Conservation (phyloP, 495 filamentous ascomycete species). For the Hypoxylon lenormandii region DNA sequence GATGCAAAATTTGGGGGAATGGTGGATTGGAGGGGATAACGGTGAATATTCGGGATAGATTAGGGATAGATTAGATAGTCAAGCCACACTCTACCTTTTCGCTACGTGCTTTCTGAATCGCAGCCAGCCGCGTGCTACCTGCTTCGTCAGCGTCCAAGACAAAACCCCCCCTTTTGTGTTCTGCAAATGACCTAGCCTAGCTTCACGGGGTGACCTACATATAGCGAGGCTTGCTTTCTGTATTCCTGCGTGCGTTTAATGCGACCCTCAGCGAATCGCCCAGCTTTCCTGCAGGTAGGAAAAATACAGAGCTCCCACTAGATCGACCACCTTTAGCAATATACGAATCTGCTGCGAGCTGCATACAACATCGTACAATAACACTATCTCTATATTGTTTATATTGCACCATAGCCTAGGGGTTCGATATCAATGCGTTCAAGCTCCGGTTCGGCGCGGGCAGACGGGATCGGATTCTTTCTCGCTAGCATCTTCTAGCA, state of each 20-base stretch:
- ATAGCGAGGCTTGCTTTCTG: slow-evolving; percentile 28
- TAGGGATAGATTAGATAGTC: slow-evolving; percentile 31
- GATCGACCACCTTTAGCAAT: slow-evolving; percentile 11
- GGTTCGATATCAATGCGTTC: slow-evolving; percentile 10
- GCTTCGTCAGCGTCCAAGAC: slow-evolving; percentile 45
- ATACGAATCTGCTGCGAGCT: slow-evolving; percentile 6
- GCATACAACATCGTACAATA: slow-evolving; percentile 26
- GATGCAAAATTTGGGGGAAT: slow-evolving; percentile 22
- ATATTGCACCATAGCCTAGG: slow-evolving; percentile 24
- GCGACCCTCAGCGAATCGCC: slow-evolving; percentile 38
- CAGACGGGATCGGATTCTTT: slow-evolving; percentile 6
- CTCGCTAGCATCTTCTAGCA: slow-evolving; percentile 11
- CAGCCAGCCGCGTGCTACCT: slow-evolving; percentile 39
- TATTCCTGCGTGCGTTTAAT: slow-evolving; percentile 33
- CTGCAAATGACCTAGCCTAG: slow-evolving; percentile 42
- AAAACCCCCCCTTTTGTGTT: slow-evolving; percentile 28
- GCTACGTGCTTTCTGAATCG: slow-evolving; percentile 14
- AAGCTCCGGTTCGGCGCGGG: slow-evolving; percentile 1
- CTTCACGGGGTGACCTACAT: slow-evolving; percentile 38
- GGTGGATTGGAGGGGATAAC: slow-evolving; percentile 37
- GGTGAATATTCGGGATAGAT: slow-evolving; percentile 37
- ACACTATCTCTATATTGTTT: slow-evolving; percentile 10
- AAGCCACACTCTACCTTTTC: slow-evolving; percentile 34
- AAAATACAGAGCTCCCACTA: slow-evolving; percentile 22
- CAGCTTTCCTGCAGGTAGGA: slow-evolving; percentile 19